A percentile compares a stretch with the other conserved stretches of the same genome.
Evolutionary conservation across 345 rosid species (phyloP).

Genomic region (Gossypium ekmanianum): DNA sequence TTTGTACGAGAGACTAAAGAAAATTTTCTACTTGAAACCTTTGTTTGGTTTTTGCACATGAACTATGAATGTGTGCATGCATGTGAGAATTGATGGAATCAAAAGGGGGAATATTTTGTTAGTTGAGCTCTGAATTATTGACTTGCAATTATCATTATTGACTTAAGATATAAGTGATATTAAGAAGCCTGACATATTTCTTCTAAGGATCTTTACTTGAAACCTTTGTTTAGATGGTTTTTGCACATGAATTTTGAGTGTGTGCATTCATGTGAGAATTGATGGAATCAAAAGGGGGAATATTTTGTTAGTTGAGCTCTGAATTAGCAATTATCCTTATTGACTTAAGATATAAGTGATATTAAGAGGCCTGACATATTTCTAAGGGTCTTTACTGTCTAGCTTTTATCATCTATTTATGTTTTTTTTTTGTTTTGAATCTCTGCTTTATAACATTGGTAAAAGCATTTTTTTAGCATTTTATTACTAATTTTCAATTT

Average conservation of each 20-base stretch:
- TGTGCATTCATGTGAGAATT: background rate
- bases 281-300: background rate
- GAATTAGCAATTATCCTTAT: background rate
- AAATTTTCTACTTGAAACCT: background rate
- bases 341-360: background rate
- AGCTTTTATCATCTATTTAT: background rate
- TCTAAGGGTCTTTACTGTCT: background rate
- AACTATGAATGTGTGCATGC: background rate
- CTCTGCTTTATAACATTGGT: background rate
- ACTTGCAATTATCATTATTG: background rate
- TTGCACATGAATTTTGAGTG: background rate
- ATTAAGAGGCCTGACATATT: background rate
- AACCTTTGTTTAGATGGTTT: background rate
- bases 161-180: background rate
- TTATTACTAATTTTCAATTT: background rate
- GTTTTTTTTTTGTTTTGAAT: background rate
- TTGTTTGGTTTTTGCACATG: background rate
- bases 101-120: background rate
- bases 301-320: background rate
- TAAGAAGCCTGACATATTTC: background rate
- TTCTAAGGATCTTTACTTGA: background rate
- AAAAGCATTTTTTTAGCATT: background rate
- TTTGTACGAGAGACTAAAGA: background rate
- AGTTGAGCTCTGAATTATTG: background rate
- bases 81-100: background rate